Conservation (phyloP, 208 protist species). For the Leishmania lainsoni region DNA sequence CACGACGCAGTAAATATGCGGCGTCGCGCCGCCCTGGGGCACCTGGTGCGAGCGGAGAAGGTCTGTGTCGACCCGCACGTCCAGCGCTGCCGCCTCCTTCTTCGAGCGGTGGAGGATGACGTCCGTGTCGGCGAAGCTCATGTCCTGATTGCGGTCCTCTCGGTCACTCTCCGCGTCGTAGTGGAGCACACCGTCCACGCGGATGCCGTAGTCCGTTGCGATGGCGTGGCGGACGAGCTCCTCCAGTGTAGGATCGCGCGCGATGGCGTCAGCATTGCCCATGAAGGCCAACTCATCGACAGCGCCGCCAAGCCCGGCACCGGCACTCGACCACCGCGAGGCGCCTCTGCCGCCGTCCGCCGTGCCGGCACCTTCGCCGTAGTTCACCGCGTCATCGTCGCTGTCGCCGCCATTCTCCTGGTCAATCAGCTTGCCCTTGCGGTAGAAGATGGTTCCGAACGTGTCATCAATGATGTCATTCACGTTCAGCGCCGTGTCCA, state of each 20-base stretch:
- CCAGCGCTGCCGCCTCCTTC: constrained; percentile 38
- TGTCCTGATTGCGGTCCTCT: constrained; percentile 70
- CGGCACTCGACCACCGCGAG: not conserved
- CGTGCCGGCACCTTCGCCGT: constrained; percentile 25
- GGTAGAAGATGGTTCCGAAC: constrained; percentile 84
- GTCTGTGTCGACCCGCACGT: constrained; percentile 68
- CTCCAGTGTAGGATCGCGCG: constrained; percentile 67
- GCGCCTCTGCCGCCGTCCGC: constrained; percentile 13
- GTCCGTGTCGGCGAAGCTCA: constrained; percentile 75
- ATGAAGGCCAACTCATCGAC: constrained; percentile 17
- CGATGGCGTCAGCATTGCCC: constrained; percentile 41
- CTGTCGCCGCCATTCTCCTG: constrained; percentile 69
- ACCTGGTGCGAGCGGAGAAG: constrained; percentile 64
- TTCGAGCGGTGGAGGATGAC: constrained; percentile 67
- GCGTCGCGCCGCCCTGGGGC: constrained; percentile 27
- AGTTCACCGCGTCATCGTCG: constrained; percentile 37
- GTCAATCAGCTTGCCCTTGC: constrained; percentile 76
- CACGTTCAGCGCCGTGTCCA: constrained; percentile 75
- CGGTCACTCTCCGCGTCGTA: constrained; percentile 79
- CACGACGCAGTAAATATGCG: constrained; percentile 81
- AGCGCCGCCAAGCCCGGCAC: not conserved
- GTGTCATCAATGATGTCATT: constrained; percentile 86
- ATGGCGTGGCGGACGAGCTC: constrained; percentile 78
- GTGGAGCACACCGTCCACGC: constrained; percentile 69
- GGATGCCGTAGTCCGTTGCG: constrained; percentile 64